A percentile compares a stretch with the other conserved stretches of the same genome.
Conservation (phyloP, 2,329 filamentous ascomycete genomes). For the Alternaria sp. region DNA sequence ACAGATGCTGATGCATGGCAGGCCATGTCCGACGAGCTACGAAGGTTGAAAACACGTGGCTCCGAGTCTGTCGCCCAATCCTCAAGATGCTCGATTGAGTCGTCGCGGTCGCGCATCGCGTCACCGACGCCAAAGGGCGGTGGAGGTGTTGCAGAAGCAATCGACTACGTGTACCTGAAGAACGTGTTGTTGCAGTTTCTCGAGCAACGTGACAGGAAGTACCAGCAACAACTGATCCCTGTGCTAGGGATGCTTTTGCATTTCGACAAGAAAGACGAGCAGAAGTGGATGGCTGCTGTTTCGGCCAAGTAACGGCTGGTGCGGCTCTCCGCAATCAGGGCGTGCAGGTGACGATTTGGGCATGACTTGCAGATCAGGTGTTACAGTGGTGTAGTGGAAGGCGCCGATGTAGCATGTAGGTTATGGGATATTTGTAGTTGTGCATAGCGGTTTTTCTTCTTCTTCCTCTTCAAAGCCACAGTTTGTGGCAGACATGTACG, state of each 20-base stretch:
- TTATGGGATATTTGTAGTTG: conserved; percentile 2
- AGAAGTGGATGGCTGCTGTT: conserved; percentile 85
- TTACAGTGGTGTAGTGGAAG: background rate
- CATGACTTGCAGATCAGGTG: conserved; percentile 13
- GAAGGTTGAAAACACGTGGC: conserved; percentile 55
- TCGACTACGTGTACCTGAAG: conserved; percentile 77
- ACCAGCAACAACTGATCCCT: conserved; percentile 78
- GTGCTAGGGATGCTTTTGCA: conserved; percentile 78
- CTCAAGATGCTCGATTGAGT: conserved; percentile 67
- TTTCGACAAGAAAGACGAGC: conserved; percentile 81
- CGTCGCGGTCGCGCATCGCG: conserved; percentile 55
- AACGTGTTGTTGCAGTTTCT: conserved; percentile 83
- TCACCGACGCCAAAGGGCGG: conserved; percentile 58
- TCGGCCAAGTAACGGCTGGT: conserved; percentile 52
- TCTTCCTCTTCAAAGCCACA: background rate
- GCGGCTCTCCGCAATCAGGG: conserved; percentile 26
- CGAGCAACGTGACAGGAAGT: conserved; percentile 79
- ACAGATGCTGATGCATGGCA: conserved; percentile 35
- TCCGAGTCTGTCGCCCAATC: conserved; percentile 60
- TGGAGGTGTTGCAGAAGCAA: conserved; percentile 38
- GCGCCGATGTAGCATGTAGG: background rate
- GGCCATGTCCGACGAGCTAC: conserved; percentile 67
- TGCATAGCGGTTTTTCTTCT: conserved; percentile 19
- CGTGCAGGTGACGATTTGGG: conserved; percentile 15
- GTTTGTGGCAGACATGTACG: conserved; percentile 6